Evolutionary conservation across 768 basidiomycete genomes (phyloP).

Genomic region (Amanita pseudoporphyria): DNA sequence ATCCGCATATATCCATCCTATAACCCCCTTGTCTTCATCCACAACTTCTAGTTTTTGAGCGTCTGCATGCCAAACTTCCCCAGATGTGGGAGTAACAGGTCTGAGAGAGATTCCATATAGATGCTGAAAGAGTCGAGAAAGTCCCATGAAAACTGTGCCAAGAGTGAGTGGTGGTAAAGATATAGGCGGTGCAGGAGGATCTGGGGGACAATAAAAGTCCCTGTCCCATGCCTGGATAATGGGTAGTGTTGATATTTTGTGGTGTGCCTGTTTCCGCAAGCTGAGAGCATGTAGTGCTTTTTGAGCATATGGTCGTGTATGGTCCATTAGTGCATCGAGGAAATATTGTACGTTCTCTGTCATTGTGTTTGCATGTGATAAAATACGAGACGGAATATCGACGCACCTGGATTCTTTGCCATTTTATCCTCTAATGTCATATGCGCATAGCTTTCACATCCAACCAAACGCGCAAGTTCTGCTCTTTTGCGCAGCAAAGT

Average conservation of each 20-base stretch:
- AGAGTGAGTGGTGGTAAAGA: slow-evolving; percentile 69
- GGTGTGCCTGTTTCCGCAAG: slow-evolving; percentile 66
- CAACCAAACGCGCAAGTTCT: slow-evolving; percentile 77
- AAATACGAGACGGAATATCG: neutral
- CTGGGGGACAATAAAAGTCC: slow-evolving; percentile 83
- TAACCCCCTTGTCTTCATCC: slow-evolving; percentile 75
- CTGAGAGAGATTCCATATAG: slow-evolving; percentile 83
- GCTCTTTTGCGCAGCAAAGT: slow-evolving; percentile 65
- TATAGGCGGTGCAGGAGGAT: slow-evolving; percentile 66
- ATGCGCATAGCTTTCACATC: slow-evolving; percentile 77
- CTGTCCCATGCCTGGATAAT: slow-evolving; percentile 93
- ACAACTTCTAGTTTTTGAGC: slow-evolving; percentile 91
- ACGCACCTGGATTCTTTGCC: slow-evolving; percentile 85
- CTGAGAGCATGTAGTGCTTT: slow-evolving; percentile 60
- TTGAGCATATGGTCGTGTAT: slow-evolving; percentile 70
- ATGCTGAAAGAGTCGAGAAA: slow-evolving; percentile 81
- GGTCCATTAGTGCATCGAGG: slow-evolving; percentile 68
- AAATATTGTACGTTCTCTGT: slow-evolving; percentile 83
- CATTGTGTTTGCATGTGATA: neutral
- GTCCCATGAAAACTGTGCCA: slow-evolving; percentile 85
- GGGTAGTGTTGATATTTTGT: slow-evolving; percentile 47
- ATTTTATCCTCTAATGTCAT: slow-evolving; percentile 92
- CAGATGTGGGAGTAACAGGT: slow-evolving; percentile 53
- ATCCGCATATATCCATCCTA: slow-evolving; percentile 95
- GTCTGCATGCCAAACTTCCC: slow-evolving; percentile 84